Evolutionary conservation across 345 rosid species (phyloP), one percentile per base, ranked within the genome.

Genomic region (Citrus mangshanensis): DNA sequence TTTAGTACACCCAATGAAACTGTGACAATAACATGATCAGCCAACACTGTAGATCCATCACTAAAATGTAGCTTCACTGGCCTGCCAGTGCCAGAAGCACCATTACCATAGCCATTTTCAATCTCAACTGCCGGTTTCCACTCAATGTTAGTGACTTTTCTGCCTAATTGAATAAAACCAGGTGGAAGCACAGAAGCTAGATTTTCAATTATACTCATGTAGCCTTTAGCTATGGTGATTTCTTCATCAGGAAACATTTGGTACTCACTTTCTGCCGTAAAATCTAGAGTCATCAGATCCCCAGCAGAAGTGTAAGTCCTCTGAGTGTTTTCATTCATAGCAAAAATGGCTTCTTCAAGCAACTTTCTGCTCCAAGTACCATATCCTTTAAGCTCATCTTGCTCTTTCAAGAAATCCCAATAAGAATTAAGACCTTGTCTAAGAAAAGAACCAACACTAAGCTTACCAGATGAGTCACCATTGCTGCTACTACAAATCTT

Each of bases 171-270:
- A 80, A 96, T 81, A 25, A 91, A 79, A 71, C 89, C 95, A 22
- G 79, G 85, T 5, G 98, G 99, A 49, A 96, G 88, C 77, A 85
- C 92, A 69, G 95, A 89, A 30, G 99, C 97, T 27, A 96, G 80
- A 19, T 88, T 85, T 77, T 88, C 84, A 27, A 94, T 87, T 63
- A 96, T 78, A 76, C 89, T 90, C 58, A 82, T 82, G 80, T 94
- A 96, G 25, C 99, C 99, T 80, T 89, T 94, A 18, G 99, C 97
- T 55, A 96, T 91, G n/a, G 99, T 96, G 86, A 93, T 88, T 83
- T 96, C 99, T 79, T 96, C 98, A 7, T 96, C 98, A 2, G 97
- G 94, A 82, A 91, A 96, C 99, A 94, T 86, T 38, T 82, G 82
- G 67, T 96, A 96, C 88, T 96, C 98, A 1, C 97, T 91, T 79